A percentile compares a stretch with the other conserved stretches of the same genome.
phyloP scores from a whole-genome alignment of 75 land plant species.

The Selaginella moellendorffii region DNA sequence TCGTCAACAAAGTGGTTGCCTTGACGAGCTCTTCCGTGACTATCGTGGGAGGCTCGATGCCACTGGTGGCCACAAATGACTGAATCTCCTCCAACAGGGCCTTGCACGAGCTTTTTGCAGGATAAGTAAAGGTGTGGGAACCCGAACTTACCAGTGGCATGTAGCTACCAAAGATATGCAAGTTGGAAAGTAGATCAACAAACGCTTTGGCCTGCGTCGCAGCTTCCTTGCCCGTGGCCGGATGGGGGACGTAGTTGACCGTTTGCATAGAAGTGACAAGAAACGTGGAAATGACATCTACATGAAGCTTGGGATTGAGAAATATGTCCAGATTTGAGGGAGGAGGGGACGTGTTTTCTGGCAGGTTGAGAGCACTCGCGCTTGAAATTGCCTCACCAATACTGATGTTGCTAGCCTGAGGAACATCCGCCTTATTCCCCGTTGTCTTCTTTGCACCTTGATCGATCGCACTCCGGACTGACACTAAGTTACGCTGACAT shows the following conservation, averaged over 20 bases:
- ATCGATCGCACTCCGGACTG: neutral
- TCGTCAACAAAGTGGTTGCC: neutral
- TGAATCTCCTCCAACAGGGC: neutral
- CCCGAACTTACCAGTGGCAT: neutral
- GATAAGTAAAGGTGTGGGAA: neutral
- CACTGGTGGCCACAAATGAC: neutral
- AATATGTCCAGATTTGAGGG: neutral
- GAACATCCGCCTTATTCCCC: neutral
- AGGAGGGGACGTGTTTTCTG: neutral
- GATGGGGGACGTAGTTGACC: neutral
- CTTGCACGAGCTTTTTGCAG: neutral
- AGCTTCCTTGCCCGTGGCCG: neutral
- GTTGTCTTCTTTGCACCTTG: no score
- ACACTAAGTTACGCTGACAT: neutral
- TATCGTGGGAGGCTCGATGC: neutral
- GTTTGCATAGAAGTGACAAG: neutral
- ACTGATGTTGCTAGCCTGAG: neutral
- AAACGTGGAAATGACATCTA: neutral
- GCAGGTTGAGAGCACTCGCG: neutral
- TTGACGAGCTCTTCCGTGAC: neutral
- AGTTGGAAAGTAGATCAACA: neutral
- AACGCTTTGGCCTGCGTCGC: neutral
- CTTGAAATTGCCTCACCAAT: neutral
- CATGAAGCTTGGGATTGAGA: slow-evolving; percentile 1
- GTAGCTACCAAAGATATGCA: neutral